A percentile compares a stretch with the other conserved stretches of the same genome.
Evolutionary conservation across 495 filamentous ascomycete genomes (phyloP).

Genomic region (Aspergillus ostianus): DNA sequence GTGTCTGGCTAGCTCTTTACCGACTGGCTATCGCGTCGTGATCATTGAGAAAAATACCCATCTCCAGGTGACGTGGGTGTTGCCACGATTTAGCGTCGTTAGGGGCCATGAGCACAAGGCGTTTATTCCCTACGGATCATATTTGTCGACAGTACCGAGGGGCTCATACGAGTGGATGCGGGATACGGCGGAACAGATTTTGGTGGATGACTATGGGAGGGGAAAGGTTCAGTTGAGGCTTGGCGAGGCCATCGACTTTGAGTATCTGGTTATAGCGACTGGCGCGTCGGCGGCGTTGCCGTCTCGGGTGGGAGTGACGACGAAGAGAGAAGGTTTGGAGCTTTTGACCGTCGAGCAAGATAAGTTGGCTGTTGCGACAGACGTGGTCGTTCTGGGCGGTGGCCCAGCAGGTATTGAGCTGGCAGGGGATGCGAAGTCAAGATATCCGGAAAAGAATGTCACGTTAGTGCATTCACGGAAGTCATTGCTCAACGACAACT

Average conservation of each 20-base stretch:
- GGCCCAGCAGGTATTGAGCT: conserved; percentile 55
- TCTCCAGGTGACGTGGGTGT: conserved; percentile 57
- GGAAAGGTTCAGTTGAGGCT: conserved; percentile 13
- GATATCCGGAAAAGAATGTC: conserved; percentile 51
- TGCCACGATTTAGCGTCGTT: conserved; percentile 43
- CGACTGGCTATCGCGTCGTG: conserved; percentile 49
- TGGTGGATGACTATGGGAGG: not conserved
- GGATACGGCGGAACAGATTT: conserved; percentile 9
- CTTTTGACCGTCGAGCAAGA: conserved; percentile 21
- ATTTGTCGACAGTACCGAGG: conserved; percentile 26
- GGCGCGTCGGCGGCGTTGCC: conserved; percentile 19
- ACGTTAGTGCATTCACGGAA: conserved; percentile 52
- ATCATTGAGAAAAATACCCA: conserved; percentile 58
- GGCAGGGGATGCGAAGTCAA: conserved; percentile 50
- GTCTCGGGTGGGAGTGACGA: conserved; percentile 12
- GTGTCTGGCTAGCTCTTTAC: conserved; percentile 45
- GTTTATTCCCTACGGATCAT: conserved; percentile 42
- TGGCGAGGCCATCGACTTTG: conserved; percentile 25
- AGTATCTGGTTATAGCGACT: conserved; percentile 40
- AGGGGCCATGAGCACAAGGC: conserved; percentile 40
- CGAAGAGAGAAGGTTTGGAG: conserved; percentile 19
- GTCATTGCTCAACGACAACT: conserved; percentile 38
- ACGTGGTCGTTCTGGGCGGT: conserved; percentile 51
- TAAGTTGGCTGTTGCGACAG: conserved; percentile 19
- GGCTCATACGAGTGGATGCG: conserved; percentile 45